Base-by-base conservation (phyloP, 148 eudicot species). In the Polygonum maritimum region DNA sequence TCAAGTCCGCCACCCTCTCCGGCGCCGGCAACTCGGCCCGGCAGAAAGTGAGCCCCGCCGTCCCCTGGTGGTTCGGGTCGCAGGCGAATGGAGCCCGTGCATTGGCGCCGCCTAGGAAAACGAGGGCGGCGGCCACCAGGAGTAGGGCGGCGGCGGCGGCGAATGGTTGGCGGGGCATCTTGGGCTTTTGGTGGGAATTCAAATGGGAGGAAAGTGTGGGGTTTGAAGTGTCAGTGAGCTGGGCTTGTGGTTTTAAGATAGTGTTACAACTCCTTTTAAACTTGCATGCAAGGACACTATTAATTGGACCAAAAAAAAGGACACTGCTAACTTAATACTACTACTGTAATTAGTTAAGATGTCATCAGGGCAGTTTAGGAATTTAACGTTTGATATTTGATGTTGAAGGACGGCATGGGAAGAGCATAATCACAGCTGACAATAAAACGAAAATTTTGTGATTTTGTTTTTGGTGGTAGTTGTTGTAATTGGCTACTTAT, bases 1-100 rank as follows among this genome's bases (percentile, higher is more conserved):
- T 85, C 18, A 92, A 78, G 82, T 95, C 98, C n/a, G 55, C 76
- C 21, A 87, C 97, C 60, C 97, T 85, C 1, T 83, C 86, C 1
- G 77, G 48, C 41, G 77, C 70, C 1, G 83, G 81, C 40, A 88
- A 48, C 3, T 74, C 70, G 0, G 78, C 80, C 26, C 76, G 78
- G 80, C 97, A 92, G 69, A 95, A 95, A 1, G 80, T 79, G 40
- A 82, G 76, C 51, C 22, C 75, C 18, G 85, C 84, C 1, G 85
- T 76, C 26, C 75, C 80, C 7, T 73, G 71, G 21, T 86, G 79
- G 13, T 54, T 75, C 0, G 92, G 88, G 74, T 93, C 89, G 69
- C 98, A 93, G 0, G 97, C 98, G 72, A 93, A 93, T 2, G 97
- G 91, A 55, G 80, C 35, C 19, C 71, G 19, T 7, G 71, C 71